phyloP scores from a whole-genome alignment of 1,284 basidiomycete species.

The Marasmius oreades region DNA sequence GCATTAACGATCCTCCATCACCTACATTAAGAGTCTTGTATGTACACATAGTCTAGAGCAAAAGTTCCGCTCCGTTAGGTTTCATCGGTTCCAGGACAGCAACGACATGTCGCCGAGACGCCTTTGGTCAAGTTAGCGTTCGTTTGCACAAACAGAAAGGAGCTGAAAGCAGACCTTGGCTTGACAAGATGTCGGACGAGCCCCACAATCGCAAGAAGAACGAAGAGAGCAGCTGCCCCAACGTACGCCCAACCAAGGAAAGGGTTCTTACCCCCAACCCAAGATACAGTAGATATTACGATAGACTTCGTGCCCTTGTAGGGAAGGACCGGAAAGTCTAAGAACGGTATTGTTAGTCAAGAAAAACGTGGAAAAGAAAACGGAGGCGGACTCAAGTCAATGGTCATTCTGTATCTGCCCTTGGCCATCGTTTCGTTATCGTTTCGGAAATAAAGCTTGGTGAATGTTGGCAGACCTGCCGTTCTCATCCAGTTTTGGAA shows the following conservation, averaged over 20 bases:
- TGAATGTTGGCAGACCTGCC: constrained; percentile 94
- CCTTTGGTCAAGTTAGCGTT: constrained; percentile 31
- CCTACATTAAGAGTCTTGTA: neutral
- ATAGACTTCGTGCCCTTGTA: constrained; percentile 96
- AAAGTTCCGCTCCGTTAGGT: neutral
- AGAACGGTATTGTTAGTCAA: constrained; percentile 10
- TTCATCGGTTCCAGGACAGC: constrained; percentile 79
- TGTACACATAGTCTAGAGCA: constrained; percentile 6
- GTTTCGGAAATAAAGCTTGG: constrained; percentile 92
- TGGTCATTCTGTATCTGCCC: constrained; percentile 76
- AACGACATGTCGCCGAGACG: constrained; percentile 82
- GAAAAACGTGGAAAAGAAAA: neutral
- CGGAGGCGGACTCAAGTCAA: constrained; percentile 76
- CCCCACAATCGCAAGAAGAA: constrained; percentile 83
- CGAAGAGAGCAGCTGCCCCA: constrained; percentile 83
- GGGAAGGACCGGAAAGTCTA: constrained; percentile 91
- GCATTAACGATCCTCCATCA: too few species aligned
- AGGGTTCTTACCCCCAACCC: constrained; percentile 97
- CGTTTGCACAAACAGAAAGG: constrained; percentile 16
- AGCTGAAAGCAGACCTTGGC: constrained; percentile 68
- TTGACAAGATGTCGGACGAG: constrained; percentile 91
- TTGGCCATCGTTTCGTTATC: constrained; percentile 71
- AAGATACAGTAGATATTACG: constrained; percentile 95
- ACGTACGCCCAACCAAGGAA: constrained; percentile 99
- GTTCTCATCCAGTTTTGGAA: constrained; percentile 99